These are phyloP conservation scores for Colletotrichum musicola DNA, from an alignment of 2,329 filamentous ascomycete genomes.

Conservation along the genomic window DNA sequence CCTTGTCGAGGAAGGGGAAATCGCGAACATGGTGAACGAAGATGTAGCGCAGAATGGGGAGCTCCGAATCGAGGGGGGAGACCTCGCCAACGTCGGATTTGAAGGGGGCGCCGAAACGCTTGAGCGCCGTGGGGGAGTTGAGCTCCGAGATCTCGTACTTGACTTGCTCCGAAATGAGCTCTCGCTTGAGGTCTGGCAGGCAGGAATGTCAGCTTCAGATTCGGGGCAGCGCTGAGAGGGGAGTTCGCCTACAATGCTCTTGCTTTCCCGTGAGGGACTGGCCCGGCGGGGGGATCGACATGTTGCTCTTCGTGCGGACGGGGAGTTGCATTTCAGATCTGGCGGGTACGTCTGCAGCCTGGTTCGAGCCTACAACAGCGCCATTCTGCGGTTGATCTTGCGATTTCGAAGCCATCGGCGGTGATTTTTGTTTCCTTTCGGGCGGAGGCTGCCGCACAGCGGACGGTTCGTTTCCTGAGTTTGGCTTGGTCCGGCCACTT, in stretches of 20 bases:
- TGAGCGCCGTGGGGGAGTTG: constrained; percentile 93
- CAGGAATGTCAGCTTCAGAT: constrained; percentile 5
- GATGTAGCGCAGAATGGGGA: constrained; percentile 94
- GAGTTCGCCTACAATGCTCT: constrained; percentile 84
- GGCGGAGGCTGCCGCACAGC: constrained; percentile 6
- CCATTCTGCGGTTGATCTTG: constrained; percentile 38
- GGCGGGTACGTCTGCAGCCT: constrained; percentile 19
- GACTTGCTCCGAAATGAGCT: constrained; percentile 91
- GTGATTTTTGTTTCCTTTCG: not conserved
- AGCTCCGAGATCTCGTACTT: constrained; percentile 92
- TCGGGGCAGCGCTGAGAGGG: not conserved
- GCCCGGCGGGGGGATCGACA: constrained; percentile 53
- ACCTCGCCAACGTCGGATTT: constrained; percentile 93
- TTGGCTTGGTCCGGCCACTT: too few relatives aligned
- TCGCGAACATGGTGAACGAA: constrained; percentile 98
- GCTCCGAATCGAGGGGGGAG: constrained; percentile 90
- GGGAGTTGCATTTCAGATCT: constrained; percentile 38
- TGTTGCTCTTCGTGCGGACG: constrained; percentile 45
- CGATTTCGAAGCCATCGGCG: constrained; percentile 38
- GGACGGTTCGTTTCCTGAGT: not conserved
- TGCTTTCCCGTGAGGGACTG: constrained; percentile 88
- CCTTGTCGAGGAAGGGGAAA: constrained; percentile 97
- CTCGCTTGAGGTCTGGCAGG: constrained; percentile 86
- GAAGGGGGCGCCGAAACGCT: constrained; percentile 96
- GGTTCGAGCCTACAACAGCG: constrained; percentile 32